Evolutionary conservation across 2,329 filamentous ascomycete genomes (phyloP), one percentile per base, ranked within the genome.

Genomic region (Coccinonectria pachysandricola): DNA sequence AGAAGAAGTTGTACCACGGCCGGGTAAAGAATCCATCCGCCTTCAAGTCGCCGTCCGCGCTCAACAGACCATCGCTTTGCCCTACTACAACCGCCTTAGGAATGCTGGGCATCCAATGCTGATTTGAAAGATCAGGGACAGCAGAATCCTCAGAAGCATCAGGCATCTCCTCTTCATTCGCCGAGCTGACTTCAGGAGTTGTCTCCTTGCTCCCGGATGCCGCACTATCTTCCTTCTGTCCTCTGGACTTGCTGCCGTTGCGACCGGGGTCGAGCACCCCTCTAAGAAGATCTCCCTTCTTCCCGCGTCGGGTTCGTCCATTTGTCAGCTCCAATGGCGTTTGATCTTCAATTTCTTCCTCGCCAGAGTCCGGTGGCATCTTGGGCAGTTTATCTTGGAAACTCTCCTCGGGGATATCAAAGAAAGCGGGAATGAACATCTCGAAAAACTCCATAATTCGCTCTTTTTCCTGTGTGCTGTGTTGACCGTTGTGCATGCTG

Each of bases 1-100:
- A 79, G 60, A 92, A 98, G 50, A 96, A 75, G 50, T 88, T 88
- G 62, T 85, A 93, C 56, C 74, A 77, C 8, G 76, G 75, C 23
- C 87, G 81, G 40, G 70, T 68, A 56, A 91, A 93, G 31, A 82
- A 77, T 26, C 86, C 81, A 35, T 94, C 85, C 34, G 59, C 80
- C 64, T 69, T 88, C 44, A 71, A 71, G 56, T 67, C 75, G 48
- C 67, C 72, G 40, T 71, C 74, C 19, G 61, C 68, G 48, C 64
- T 72, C 53, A 60, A 64, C 48, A 59, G 62, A 43, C 45, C 71
- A 59, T 60, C 78, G 58, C 56, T 71, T 15, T 50, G 48, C 16
- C 52, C 53, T 2, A 69, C 56, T 3, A 75, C 65, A 10, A 66
- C 66, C 2, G 70, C 65, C 21, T 65, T 63, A 15, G 72, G 72